Base-by-base conservation (phyloP, 257 asterid genomes). In the Nicotiana benthamiana region DNA sequence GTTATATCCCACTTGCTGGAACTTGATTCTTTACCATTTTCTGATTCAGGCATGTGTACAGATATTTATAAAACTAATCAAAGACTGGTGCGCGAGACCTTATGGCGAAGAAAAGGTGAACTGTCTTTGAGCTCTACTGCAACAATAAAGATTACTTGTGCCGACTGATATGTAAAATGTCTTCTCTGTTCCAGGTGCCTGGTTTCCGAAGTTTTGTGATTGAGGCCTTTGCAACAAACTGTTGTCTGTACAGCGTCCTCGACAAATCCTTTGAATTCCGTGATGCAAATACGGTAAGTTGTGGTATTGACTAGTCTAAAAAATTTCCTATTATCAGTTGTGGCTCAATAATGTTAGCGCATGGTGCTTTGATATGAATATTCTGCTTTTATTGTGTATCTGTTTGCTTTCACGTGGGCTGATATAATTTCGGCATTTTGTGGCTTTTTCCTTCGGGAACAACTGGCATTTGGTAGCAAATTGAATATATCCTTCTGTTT, bases 201-300 rank as follows among this genome's bases (percentile, higher is more conserved):
- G 98, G 99, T 63, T 96, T 96, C 86, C 87, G 79, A 80, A 87
- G 84, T 76, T 96, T 93, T 87, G 85, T 96, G 59, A 85, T 93
- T n/a, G 97, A 92, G 83, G 86, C 89, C 20, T 96, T 96, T 85
- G 97, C 97, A 24, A 83, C 87, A 80, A 93, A 91, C 80, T 96
- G 99, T 80, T 96, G 99, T 79, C 84, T 96, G 77, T 87, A 92
- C 90, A 96, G 99, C 77, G 97, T 96, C 85, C 94, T 96, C 48
- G 97, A 96, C 86, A 90, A 91, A 80, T 94, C 99, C 84, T 96
- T 94, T 28, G 97, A 93, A 82, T 92, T 92, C 83, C 91, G 90
- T 28, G 99, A 96, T 89, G 95, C 98, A 63, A 94, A 93, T 83
- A 89, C 97, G 48, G 99, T 96, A 94, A 91, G 99, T 90, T 85